Percentiles rank a stretch among this genome's conserved stretches.
Conservation (phyloP, 176 grass and related monocot species). For the Triticum turgidum region DNA sequence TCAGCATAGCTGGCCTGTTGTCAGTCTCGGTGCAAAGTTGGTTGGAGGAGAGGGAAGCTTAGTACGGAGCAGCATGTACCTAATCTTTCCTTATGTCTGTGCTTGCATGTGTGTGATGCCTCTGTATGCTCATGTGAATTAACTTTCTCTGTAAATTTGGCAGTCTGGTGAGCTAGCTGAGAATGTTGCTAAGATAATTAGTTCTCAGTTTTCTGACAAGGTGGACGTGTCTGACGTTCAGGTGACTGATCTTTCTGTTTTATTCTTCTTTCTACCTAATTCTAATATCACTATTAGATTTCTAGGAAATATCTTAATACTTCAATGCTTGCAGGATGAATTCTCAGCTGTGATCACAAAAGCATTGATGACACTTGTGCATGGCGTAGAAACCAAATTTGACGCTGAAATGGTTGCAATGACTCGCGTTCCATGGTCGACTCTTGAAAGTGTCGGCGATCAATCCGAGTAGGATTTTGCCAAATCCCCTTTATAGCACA, state of each 20-base stretch:
- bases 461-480: constrained; percentile 86
- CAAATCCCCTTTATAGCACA: constrained; percentile 21
- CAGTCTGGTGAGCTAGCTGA: constrained; percentile 96
- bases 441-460: constrained; percentile 93
- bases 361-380: constrained; percentile 95
- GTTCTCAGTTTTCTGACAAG: constrained; percentile 80
- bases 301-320: constrained; percentile 18
- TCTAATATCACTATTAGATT: constrained; percentile 9
- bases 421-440: constrained; percentile 95
- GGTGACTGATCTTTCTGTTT: constrained; percentile 50
- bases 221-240: constrained; percentile 98
- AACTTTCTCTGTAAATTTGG: constrained; percentile 30
- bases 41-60: neutral
- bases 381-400: constrained; percentile 98
- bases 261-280: neutral
- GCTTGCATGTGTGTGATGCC: constrained; percentile 1
- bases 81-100: neutral
- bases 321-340: constrained; percentile 71
- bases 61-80: neutral
- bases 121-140: constrained; percentile 11
- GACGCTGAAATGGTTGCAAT: constrained; percentile 97
- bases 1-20: neutral
- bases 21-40: neutral
- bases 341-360: constrained; percentile 92
- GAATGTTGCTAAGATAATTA: constrained; percentile 96